phyloP scores from a whole-genome alignment of 371 early-diverging fungal genomes.

The Mucor irregularis region DNA sequence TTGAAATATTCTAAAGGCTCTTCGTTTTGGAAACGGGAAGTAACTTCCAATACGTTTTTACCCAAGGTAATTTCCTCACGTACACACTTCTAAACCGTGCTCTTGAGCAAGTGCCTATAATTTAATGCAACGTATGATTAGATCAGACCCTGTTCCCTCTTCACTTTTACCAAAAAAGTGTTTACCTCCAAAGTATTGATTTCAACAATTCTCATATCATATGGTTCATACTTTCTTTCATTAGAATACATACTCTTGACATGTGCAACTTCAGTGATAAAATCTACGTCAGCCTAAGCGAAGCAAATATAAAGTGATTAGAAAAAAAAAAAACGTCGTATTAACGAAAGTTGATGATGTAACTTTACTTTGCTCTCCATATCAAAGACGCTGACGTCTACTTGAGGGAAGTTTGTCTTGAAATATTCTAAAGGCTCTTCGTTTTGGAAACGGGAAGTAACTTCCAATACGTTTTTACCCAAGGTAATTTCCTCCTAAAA shows the following conservation, averaged over 20 bases:
- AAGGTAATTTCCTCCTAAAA: conserved; percentile 18
- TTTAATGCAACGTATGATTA: too few relatives aligned
- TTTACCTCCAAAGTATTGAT: conserved; percentile 22
- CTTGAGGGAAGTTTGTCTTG: conserved; percentile 9
- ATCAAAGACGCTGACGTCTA: conserved; percentile 2
- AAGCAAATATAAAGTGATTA: too few relatives aligned
- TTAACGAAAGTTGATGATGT: too few relatives aligned
- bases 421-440: conserved; percentile 9
- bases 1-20: conserved; percentile 12
- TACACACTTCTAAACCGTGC: conserved; percentile 27
- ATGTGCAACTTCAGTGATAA: conserved; percentile 16
- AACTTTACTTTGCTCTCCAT: conserved; percentile 10
- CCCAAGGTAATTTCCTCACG: conserved; percentile 9
- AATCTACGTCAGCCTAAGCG: conserved; percentile 12
- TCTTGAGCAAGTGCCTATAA: conserved; percentile 21
- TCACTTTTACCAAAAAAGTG: too few relatives aligned
- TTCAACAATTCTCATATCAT: conserved; percentile 17
- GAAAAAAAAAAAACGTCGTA: neutral
- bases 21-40: neutral
- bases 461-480: conserved; percentile 4
- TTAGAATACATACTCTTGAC: neutral
- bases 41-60: conserved; percentile 1
- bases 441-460: neutral
- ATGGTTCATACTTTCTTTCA: neutral
- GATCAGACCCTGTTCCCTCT: too few relatives aligned